Conservation (phyloP, 208 protist genomes). For the Crithidia expoeki region DNA sequence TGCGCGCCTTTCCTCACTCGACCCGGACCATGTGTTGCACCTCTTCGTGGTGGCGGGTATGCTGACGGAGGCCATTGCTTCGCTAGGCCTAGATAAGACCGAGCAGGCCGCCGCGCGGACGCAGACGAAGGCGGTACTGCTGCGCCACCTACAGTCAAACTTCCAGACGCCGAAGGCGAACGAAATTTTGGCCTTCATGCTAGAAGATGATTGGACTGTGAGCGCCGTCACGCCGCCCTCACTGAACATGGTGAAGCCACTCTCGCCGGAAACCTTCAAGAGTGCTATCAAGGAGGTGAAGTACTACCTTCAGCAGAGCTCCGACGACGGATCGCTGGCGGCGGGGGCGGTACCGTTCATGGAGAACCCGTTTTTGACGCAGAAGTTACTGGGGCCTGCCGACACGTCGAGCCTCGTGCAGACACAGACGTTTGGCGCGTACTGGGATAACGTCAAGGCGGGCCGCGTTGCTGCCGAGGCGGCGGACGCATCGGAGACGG, state of each 20-base stretch:
- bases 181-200: conserved; percentile 71
- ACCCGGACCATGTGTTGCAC: conserved; percentile 77
- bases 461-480: background rate
- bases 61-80: conserved; percentile 59
- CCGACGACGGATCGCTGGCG: conserved; percentile 29
- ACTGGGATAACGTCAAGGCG: conserved; percentile 42
- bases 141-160: conserved; percentile 48
- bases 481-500: background rate
- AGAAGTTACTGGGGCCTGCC: conserved; percentile 65
- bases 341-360: conserved; percentile 29
- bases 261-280: conserved; percentile 57
- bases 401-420: conserved; percentile 58
- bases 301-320: conserved; percentile 51
- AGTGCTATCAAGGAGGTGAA: conserved; percentile 60
- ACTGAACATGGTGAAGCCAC: conserved; percentile 66
- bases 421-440: conserved; percentile 63
- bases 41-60: conserved; percentile 80
- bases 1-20: conserved; percentile 43
- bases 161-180: conserved; percentile 67
- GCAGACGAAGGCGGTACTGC: conserved; percentile 54
- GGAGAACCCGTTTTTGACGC: conserved; percentile 82
- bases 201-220: conserved; percentile 64
- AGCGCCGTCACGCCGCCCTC: conserved; percentile 49
- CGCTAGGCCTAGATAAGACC: conserved; percentile 52
- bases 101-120: conserved; percentile 52